A percentile compares a stretch with the other conserved stretches of the same genome.
phyloP scores from a whole-genome alignment of 2,329 filamentous ascomycete species.

The Pestalotiopsis sp. region DNA sequence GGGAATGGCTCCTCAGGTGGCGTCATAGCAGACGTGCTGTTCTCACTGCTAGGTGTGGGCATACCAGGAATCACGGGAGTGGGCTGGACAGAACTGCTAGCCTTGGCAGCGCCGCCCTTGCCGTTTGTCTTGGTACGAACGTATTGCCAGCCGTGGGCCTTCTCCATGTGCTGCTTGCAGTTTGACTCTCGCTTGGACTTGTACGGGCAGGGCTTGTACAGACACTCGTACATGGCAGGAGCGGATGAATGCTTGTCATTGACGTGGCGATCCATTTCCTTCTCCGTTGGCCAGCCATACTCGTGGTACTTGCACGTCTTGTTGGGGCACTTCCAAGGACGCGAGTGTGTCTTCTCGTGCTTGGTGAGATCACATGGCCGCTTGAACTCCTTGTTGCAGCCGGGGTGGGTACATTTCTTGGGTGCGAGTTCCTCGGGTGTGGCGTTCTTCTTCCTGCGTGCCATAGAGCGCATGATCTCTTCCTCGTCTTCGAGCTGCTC shows the following conservation, averaged over 20 bases:
- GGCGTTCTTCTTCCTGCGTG: conserved; percentile 91
- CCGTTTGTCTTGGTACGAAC: conserved; percentile 91
- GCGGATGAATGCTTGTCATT: conserved; percentile 91
- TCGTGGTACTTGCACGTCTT: conserved; percentile 86
- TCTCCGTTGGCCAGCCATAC: conserved; percentile 94
- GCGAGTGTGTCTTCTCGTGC: conserved; percentile 96
- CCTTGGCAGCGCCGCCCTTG: conserved; percentile 46
- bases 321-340: conserved; percentile 91
- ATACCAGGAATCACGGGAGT: conserved; percentile 65
- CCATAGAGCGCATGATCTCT: conserved; percentile 89
- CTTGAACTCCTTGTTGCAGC: conserved; percentile 91
- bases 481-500: conserved; percentile 78
- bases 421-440: conserved; percentile 81
- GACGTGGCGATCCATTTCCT: conserved; percentile 93
- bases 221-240: conserved; percentile 82
- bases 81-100: conserved; percentile 50
- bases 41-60: conserved; percentile 63
- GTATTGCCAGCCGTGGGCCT: conserved; percentile 90
- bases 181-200: conserved; percentile 95
- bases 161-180: conserved; percentile 99
- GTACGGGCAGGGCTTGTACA: conserved; percentile 84
- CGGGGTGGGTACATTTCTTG: conserved; percentile 73
- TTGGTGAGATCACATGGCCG: conserved; percentile 97
- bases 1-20: conserved; percentile 54
- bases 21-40: conserved; percentile 58